phyloP scores from a whole-genome alignment of 768 basidiomycete genomes.

The Leccinum sublutescens region DNA sequence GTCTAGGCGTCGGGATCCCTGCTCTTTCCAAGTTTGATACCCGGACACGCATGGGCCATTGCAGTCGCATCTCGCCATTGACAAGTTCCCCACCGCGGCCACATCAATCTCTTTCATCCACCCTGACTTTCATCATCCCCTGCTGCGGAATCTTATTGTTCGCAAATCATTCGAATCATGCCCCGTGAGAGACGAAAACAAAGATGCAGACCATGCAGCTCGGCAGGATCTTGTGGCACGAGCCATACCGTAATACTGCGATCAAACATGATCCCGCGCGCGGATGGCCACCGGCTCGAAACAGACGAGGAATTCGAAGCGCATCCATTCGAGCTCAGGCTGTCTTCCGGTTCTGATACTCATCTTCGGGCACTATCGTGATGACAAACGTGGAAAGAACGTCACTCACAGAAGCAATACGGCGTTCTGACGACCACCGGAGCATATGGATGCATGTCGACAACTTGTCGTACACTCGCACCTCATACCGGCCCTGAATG shows the following conservation, averaged over 20 bases:
- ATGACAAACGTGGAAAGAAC: not conserved
- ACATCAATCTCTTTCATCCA: not conserved
- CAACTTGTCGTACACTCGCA: not conserved
- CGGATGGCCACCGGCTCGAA: conserved; percentile 5
- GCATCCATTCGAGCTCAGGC: not conserved
- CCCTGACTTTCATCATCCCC: not conserved
- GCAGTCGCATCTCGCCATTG: not conserved
- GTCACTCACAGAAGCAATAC: not conserved
- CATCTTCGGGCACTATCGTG: not conserved
- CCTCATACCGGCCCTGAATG: not conserved
- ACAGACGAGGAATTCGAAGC: not conserved
- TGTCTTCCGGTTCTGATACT: not conserved
- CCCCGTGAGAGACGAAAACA: not conserved
- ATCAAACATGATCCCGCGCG: conserved; percentile 16
- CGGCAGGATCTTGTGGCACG: not conserved
- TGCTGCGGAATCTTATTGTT: not conserved
- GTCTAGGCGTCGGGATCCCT: not conserved
- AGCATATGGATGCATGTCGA: not conserved
- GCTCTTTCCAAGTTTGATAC: not conserved
- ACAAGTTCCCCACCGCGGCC: not conserved
- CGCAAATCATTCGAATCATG: not conserved
- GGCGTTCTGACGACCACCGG: not conserved
- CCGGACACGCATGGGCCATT: not conserved
- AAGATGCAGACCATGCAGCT: not conserved
- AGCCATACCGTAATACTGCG: conserved; percentile 5